These are phyloP conservation scores for Recurvomyces mirabilis DNA, from an alignment of 495 filamentous ascomycete species.

Conservation along the genomic window DNA sequence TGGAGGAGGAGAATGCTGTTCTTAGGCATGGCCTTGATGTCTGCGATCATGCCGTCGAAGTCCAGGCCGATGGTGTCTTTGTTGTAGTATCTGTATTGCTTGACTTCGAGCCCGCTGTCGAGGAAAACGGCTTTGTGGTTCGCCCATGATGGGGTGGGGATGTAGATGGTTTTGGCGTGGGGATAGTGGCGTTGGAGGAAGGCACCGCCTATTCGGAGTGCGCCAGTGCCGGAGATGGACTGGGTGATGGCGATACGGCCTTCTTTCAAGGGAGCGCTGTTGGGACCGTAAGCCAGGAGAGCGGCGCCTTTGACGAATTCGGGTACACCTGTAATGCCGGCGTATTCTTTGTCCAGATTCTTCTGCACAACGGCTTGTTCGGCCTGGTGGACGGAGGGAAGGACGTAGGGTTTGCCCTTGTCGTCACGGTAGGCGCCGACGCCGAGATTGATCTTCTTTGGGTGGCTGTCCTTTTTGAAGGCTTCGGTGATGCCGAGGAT, in stretches of 20 bases:
- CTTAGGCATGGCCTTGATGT: slow-evolving; percentile 80
- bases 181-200: slow-evolving; percentile 89
- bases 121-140: slow-evolving; percentile 96
- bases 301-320: slow-evolving; percentile 87
- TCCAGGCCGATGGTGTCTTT: slow-evolving; percentile 96
- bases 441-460: slow-evolving; percentile 93
- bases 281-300: slow-evolving; percentile 75
- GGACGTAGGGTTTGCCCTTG: slow-evolving; percentile 91
- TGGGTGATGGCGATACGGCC: slow-evolving; percentile 86
- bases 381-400: slow-evolving; percentile 81
- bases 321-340: slow-evolving; percentile 90
- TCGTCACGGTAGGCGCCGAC: slow-evolving; percentile 85
- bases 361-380: slow-evolving; percentile 75
- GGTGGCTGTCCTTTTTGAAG: slow-evolving; percentile 88
- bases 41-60: slow-evolving; percentile 84
- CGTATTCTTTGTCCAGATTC: slow-evolving; percentile 89
- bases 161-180: slow-evolving; percentile 82
- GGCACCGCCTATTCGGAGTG: slow-evolving; percentile 84
- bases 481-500: slow-evolving; percentile 83
- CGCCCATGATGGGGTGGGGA: slow-evolving; percentile 93
- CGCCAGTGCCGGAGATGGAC: slow-evolving; percentile 95
- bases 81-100: slow-evolving; percentile 97
- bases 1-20: slow-evolving; percentile 86
- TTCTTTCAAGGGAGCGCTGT: slow-evolving; percentile 60
- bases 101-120: slow-evolving; percentile 79